Evolutionary conservation across 2,329 filamentous ascomycete species (phyloP), one percentile per base, ranked within the genome.

Genomic region (Trichoderma simmonsii): DNA sequence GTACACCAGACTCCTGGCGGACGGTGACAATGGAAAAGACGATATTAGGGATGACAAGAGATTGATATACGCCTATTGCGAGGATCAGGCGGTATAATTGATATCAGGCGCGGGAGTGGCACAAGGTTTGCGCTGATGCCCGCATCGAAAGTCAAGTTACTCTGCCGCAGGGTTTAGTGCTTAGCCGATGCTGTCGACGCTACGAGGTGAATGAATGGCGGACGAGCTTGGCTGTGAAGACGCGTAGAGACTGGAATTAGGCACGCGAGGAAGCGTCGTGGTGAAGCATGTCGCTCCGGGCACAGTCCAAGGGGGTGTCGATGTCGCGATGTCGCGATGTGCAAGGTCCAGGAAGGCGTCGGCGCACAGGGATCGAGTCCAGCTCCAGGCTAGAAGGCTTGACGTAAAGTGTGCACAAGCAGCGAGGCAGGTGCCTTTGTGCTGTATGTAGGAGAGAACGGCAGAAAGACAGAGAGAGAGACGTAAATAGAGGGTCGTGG

Each of bases 101-200:
- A 61, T 61, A 69, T 61, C 34, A 59, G 56, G 24, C 56, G 56
- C 26, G 24, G 66, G 26, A 34, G n/a, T 43, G 48, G 48, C n/a
- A 28, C 36, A 51, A 70, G 67, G 67, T 34, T 68, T 48, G 54
- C 54, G 62, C 63, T 63, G 70, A 67, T 62, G 70, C 63, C 70
- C 64, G 70, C 70, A 72, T 48, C 63, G 32, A 72, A 71, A 57
- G 32, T 56, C 28, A 60, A 57, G 57, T 62, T 24, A 69, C 64
- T 57, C 12, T 36, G 51, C 32, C 51, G 57, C 30, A 56, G 15
- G 6, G 56, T 51, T 66, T 60, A 36, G 67, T 28, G 59, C 67
- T 70, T 30, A 56, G 67, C 21, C 30, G 64, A 39, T 39, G 63
- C 48, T 18, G 54, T 54, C 21, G 24, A 34, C 34, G 30, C 67